A percentile compares a stretch with the other conserved stretches of the same genome.
These are phyloP conservation scores for Mycena rosella DNA, from an alignment of 768 basidiomycete genomes.

Conservation along the genomic window DNA sequence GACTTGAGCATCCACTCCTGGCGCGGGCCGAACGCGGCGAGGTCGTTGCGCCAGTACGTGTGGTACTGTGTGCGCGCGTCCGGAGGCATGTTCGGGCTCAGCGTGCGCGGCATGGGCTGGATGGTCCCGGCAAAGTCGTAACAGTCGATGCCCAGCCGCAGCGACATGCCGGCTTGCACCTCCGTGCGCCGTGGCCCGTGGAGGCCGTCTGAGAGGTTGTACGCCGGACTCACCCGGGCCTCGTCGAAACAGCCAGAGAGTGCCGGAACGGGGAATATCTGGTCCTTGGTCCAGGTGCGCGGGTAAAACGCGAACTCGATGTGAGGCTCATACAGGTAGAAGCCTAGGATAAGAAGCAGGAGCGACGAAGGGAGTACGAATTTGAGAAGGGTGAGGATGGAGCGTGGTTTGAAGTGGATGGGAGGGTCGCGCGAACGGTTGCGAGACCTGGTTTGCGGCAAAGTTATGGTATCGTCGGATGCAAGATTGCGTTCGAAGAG, in stretches of 20 bases:
- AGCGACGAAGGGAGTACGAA: constrained; percentile 54
- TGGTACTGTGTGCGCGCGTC: constrained; percentile 79
- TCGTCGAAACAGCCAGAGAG: constrained; percentile 83
- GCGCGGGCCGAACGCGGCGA: constrained; percentile 81
- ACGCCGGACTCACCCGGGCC: constrained; percentile 67
- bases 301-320: constrained; percentile 87
- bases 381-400: constrained; percentile 57
- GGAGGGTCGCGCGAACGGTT: constrained; percentile 36
- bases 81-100: constrained; percentile 41
- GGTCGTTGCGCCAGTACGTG: constrained; percentile 94
- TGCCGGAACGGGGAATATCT: constrained; percentile 75
- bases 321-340: constrained; percentile 84
- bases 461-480: constrained; percentile 26
- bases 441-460: constrained; percentile 45
- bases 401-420: constrained; percentile 50
- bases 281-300: constrained; percentile 77
- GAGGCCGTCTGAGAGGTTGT: constrained; percentile 76
- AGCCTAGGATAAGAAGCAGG: constrained; percentile 58
- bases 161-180: constrained; percentile 85
- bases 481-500: constrained; percentile 39
- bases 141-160: constrained; percentile 80
- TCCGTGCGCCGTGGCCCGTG: constrained; percentile 75
- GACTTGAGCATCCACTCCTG: constrained; percentile 95
- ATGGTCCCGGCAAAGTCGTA: constrained; percentile 94
- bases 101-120: constrained; percentile 45